A percentile compares a stretch with the other conserved stretches of the same genome.
phyloP scores from a whole-genome alignment of 306 rosid genomes.

The Lupinus albus region DNA sequence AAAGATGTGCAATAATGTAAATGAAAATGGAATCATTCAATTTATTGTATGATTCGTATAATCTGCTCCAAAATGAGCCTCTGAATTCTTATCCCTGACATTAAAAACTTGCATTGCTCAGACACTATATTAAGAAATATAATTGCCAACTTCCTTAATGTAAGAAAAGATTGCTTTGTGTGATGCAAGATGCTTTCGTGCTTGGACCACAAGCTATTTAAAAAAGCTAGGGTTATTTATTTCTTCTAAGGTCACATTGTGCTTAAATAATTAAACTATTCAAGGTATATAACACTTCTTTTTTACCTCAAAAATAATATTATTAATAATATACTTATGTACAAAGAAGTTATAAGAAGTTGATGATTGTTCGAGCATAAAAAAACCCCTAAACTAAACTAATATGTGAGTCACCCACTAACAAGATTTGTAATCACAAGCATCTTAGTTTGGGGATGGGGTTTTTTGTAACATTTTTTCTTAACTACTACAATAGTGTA shows the following conservation, averaged over 20 bases:
- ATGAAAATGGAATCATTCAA: slow-evolving; percentile 34
- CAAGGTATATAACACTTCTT: not conserved
- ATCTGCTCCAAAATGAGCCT: slow-evolving; percentile 39
- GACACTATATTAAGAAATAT: slow-evolving; percentile 22
- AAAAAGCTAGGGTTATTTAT: not conserved
- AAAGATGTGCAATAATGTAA: slow-evolving; percentile 51
- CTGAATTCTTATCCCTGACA: slow-evolving; percentile 37
- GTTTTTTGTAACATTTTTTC: no score
- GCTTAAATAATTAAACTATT: not conserved
- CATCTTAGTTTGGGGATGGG: no score
- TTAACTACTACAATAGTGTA: no score
- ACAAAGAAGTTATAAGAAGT: no score
- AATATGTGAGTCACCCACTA: no score
- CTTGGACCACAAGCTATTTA: slow-evolving; percentile 43
- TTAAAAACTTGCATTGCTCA: slow-evolving; percentile 16
- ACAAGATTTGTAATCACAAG: no score
- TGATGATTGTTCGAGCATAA: no score
- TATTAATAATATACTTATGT: no score
- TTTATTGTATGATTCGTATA: slow-evolving; percentile 39
- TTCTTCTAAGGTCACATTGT: not conserved
- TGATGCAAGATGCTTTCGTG: slow-evolving; percentile 32
- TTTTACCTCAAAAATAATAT: no score
- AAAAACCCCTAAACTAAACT: no score
- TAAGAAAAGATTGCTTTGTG: slow-evolving; percentile 18
- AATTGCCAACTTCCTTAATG: slow-evolving; percentile 40